A percentile compares a stretch with the other conserved stretches of the same genome.
Evolutionary conservation across 75 land plant genomes (phyloP).

Genomic region (Pseudotsuga menziesii): DNA sequence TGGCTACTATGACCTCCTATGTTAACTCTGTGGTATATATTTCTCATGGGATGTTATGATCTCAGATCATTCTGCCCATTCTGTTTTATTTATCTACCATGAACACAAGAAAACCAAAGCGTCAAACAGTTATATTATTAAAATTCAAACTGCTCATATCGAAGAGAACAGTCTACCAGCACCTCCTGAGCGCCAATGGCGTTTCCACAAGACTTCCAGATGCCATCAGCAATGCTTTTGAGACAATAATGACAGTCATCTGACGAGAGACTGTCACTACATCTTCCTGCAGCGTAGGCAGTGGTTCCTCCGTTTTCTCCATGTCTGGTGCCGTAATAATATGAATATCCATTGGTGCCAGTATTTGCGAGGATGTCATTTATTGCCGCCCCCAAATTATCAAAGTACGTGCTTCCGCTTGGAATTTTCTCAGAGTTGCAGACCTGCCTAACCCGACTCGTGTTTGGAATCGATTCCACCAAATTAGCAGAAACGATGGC

Average conservation of each 20-base stretch:
- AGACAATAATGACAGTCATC: neutral
- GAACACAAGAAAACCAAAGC: too few relatives aligned
- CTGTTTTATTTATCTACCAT: too few relatives aligned
- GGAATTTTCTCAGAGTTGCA: neutral
- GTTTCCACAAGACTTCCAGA: neutral
- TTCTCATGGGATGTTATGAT: too few relatives aligned
- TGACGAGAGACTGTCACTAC: neutral
- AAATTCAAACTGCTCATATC: constrained; percentile 5
- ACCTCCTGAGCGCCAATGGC: neutral
- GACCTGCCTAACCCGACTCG: neutral
- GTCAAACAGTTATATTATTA: too few relatives aligned
- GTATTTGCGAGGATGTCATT: neutral
- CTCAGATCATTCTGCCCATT: too few relatives aligned
- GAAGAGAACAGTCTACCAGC: constrained; percentile 1
- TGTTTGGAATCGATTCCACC: neutral
- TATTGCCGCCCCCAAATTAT: neutral
- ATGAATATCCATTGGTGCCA: neutral
- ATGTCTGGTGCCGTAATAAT: neutral
- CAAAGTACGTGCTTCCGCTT: neutral
- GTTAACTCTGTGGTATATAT: too few relatives aligned
- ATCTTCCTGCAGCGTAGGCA: neutral
- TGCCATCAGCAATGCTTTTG: neutral
- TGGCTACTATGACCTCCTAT: too few relatives aligned
- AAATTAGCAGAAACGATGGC: neutral
- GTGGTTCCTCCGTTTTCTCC: neutral